phyloP scores from a whole-genome alignment of 2,329 filamentous ascomycete species.

The Xylaria sp. region DNA sequence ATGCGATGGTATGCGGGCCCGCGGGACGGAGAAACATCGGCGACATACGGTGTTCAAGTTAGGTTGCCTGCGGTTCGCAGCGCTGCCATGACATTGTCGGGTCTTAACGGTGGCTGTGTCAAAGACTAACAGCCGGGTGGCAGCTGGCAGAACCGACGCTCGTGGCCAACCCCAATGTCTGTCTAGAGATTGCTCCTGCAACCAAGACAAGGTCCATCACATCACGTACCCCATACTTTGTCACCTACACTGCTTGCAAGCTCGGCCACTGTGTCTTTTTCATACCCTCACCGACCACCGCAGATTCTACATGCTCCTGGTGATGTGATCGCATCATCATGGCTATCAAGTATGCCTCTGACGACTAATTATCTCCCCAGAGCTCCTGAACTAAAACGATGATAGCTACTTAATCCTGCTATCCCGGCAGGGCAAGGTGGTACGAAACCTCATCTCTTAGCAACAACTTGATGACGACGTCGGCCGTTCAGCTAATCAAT shows the following conservation, averaged over 20 bases:
- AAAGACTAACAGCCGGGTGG: neutral
- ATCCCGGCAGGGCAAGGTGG: slow-evolving; percentile 98
- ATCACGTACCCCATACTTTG: neutral
- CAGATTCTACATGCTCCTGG: slow-evolving; percentile 23
- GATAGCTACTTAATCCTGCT: slow-evolving; percentile 93
- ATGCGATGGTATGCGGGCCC: neutral
- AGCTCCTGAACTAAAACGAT: slow-evolving; percentile 33
- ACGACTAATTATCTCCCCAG: slow-evolving; percentile 8
- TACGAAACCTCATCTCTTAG: slow-evolving; percentile 58
- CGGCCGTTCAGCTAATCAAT: slow-evolving; percentile 30
- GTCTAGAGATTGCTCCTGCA: slow-evolving; percentile 33
- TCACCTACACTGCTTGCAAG: slow-evolving; percentile 1
- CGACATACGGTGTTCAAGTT: too few relatives aligned
- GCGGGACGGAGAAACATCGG: neutral
- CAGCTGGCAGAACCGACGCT: slow-evolving; percentile 16
- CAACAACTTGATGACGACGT: slow-evolving; percentile 40
- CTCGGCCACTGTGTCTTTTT: slow-evolving; percentile 1
- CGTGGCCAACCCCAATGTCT: slow-evolving; percentile 42
- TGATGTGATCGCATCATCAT: slow-evolving; percentile 46
- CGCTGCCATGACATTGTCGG: too few relatives aligned
- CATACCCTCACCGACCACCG: slow-evolving; percentile 4
- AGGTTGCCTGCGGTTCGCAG: too few relatives aligned
- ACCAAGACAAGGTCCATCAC: slow-evolving; percentile 7
- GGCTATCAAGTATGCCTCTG: slow-evolving; percentile 56
- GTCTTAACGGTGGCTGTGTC: too few relatives aligned